phyloP scores from a whole-genome alignment of 805 yeast genomes.

The Metschnikowia corniflorae region DNA sequence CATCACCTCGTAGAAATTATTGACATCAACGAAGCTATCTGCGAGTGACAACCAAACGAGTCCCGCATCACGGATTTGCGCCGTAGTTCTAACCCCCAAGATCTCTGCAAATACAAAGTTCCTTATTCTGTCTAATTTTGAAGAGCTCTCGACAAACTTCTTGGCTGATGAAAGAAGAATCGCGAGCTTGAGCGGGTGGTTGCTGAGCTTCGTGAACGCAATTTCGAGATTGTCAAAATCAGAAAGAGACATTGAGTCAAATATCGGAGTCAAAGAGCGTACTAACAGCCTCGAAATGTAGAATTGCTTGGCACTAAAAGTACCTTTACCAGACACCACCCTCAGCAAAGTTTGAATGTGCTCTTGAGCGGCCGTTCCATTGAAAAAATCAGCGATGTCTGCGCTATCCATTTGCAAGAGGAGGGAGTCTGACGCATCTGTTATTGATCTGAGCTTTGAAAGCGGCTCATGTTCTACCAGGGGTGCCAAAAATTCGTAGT shows the following conservation, averaged over 20 bases:
- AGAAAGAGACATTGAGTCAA: constrained; percentile 23
- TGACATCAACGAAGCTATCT: constrained; percentile 37
- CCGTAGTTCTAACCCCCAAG: constrained; percentile 45
- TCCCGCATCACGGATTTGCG: constrained; percentile 42
- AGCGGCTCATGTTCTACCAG: not conserved
- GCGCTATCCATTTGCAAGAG: not conserved
- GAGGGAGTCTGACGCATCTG: too few species aligned
- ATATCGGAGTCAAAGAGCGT: constrained; percentile 24
- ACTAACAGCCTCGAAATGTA: constrained; percentile 25
- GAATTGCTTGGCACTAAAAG: constrained; percentile 11
- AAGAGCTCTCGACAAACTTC: constrained; percentile 32
- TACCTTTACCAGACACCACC: constrained; percentile 13
- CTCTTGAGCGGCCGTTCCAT: constrained; percentile 1
- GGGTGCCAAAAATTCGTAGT: constrained; percentile 9
- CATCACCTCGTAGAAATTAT: constrained; percentile 40
- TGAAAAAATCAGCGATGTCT: constrained; percentile 3
- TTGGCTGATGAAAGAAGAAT: constrained; percentile 30
- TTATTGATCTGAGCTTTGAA: not conserved
- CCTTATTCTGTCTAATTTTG: constrained; percentile 49
- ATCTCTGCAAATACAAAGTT: constrained; percentile 64
- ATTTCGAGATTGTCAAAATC: constrained; percentile 27
- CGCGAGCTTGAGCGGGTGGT: constrained; percentile 30
- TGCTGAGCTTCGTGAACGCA: constrained; percentile 30
- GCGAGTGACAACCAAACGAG: constrained; percentile 47
- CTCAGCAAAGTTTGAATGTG: not conserved